These are phyloP conservation scores for Talaromyces verruculosus DNA, from an alignment of 2,329 filamentous ascomycete species.

Conservation along the genomic window DNA sequence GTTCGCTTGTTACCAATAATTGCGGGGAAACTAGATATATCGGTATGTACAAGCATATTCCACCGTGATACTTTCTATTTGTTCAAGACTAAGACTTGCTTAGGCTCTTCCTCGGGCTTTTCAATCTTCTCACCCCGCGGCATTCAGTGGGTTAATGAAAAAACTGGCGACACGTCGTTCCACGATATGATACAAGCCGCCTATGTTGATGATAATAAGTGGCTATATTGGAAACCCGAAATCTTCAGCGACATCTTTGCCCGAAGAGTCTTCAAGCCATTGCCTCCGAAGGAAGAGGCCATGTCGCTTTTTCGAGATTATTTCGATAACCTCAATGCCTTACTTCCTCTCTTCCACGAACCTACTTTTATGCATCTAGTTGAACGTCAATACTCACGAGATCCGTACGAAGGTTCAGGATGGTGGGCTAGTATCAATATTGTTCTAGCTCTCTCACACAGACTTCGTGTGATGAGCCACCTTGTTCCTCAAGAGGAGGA, in stretches of 20 bases:
- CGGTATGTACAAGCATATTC: constrained; percentile 55
- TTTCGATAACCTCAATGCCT: constrained; percentile 98
- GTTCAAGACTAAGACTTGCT: neutral
- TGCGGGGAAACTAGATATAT: constrained; percentile 94
- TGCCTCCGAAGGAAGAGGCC: constrained; percentile 85
- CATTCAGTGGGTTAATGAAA: constrained; percentile 97
- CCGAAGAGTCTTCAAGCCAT: constrained; percentile 74
- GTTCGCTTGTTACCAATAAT: constrained; percentile 91
- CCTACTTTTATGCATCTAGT: constrained; percentile 98
- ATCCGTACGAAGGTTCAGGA: constrained; percentile 90
- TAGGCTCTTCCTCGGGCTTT: constrained; percentile 93
- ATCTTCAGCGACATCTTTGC: constrained; percentile 91
- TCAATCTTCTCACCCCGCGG: constrained; percentile 98
- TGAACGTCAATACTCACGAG: constrained; percentile 85
- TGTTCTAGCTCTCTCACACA: constrained; percentile 86
- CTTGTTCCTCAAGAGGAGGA: constrained; percentile 88
- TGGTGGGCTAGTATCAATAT: constrained; percentile 99
- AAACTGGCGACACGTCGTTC: constrained; percentile 93
- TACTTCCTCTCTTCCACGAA: constrained; percentile 96
- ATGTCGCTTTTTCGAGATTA: constrained; percentile 86
- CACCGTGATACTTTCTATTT: neutral
- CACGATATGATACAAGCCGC: constrained; percentile 90
- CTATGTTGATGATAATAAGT: constrained; percentile 91
- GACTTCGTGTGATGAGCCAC: constrained; percentile 92
- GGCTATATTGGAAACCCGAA: constrained; percentile 97